Evolutionary conservation across 2,329 filamentous ascomycete species (phyloP).

Genomic region (Xylariaceae sp.): DNA sequence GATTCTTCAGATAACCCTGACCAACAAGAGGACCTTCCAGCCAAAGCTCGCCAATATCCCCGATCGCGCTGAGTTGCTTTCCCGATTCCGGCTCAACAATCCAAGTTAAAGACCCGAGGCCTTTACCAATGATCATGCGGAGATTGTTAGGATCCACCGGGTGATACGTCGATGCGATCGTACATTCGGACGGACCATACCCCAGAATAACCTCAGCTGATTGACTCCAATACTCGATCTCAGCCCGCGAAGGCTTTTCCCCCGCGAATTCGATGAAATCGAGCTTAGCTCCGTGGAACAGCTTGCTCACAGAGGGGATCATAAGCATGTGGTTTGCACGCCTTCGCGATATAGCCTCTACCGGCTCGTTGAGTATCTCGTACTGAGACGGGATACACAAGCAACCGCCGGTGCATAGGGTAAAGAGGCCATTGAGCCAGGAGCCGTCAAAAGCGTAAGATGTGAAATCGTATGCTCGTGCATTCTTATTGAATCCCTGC

Average conservation of each 20-base stretch:
- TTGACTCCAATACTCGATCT: neutral
- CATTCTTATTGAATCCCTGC: too few species aligned
- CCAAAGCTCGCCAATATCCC: conserved; percentile 34
- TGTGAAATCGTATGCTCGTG: too few species aligned
- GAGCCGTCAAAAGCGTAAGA: too few species aligned
- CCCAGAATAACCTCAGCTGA: too few species aligned
- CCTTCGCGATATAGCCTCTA: neutral
- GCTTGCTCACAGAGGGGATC: neutral
- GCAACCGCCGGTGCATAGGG: neutral
- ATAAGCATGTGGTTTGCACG: neutral
- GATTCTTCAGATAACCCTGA: conserved; percentile 38
- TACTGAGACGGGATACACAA: neutral
- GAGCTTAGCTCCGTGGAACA: too few species aligned
- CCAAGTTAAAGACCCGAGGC: conserved; percentile 28
- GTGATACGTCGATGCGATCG: neutral
- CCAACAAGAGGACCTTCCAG: conserved; percentile 38
- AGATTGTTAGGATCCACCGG: neutral
- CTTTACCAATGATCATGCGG: conserved; percentile 1
- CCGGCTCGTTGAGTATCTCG: neutral
- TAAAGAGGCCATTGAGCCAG: neutral
- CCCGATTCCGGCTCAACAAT: conserved; percentile 36
- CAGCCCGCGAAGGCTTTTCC: too few species aligned
- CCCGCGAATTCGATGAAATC: too few species aligned
- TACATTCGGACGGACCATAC: conserved; percentile 10
- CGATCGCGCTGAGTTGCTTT: conserved; percentile 29